Evolutionary conservation across 305 asterid species (phyloP), one percentile per base, ranked within the genome.

Genomic region (Fraxinus latifolia): DNA sequence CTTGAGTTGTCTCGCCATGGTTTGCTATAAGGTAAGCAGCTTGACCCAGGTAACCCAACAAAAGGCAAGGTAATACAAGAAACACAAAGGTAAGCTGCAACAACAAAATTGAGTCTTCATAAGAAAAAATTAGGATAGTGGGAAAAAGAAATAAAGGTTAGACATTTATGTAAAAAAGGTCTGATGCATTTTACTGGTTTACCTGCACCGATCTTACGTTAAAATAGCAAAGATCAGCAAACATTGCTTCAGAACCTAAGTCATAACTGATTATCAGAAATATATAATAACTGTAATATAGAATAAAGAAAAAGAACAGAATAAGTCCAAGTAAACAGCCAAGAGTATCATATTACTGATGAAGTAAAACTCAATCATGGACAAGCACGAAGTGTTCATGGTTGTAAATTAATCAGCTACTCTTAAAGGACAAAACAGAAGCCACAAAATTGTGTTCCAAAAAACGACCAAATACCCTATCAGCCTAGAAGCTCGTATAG

Each of bases 241-340:
- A 96, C 98, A 96, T 96, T 82, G 99, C 99, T 90, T 96, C 99
- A 42, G 99, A 96, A 90, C 99, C 99, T 96, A 93, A 87, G 88
- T 80, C 82, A 60, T 85, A 83, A 85, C 88, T 83, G 85, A 90
- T 80, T 77, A 78, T 88, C 91, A 92, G 91, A 80, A 79, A 77
- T 82, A 62, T 62, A 62, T 74, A 80, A 67, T 68, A 89, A 81
- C 74, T 65, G 77, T 81, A 74, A 19, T 31, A 34, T 11, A 71
- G 47, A 78, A 55, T 32, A 79, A 83, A 50, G 17, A 67, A 15
- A 78, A 58, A 70, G 62, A 44, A 12, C 34, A 12, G 33, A 79
- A 12, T 42, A 82, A 73, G 44, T 70, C 67, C 19, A 32, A 83
- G 58, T 31, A 32, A 68, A 36, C 78, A 77, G 55, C 62, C 78